These are phyloP conservation scores for Aspergillus sp. DNA, from an alignment of 2,329 filamentous ascomycete genomes.

Conservation along the genomic window DNA sequence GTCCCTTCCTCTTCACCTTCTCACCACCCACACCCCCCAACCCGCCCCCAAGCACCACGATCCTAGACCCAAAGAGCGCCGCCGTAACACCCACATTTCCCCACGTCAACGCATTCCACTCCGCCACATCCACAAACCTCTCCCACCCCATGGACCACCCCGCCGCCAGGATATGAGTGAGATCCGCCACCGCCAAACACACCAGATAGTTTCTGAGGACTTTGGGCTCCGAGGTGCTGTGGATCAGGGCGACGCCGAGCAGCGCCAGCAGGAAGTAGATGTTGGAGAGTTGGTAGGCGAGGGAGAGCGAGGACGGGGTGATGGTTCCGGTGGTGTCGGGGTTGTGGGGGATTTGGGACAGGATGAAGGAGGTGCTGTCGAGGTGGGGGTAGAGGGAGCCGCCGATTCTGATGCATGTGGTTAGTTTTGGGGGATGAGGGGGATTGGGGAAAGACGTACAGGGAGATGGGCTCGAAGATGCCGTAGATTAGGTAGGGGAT, in stretches of 20 bases:
- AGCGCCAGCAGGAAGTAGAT: slow-evolving; percentile 67
- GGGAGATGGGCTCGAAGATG: slow-evolving; percentile 66
- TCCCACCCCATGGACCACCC: slow-evolving; percentile 60
- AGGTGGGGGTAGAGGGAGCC: slow-evolving; percentile 61
- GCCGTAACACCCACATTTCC: slow-evolving; percentile 69
- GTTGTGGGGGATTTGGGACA: slow-evolving; percentile 57
- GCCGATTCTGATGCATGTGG: slow-evolving; percentile 51
- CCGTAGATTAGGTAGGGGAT: slow-evolving; percentile 69
- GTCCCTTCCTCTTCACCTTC: not conserved
- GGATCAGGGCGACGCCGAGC: slow-evolving; percentile 64
- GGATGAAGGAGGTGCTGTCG: slow-evolving; percentile 63
- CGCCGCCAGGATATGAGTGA: slow-evolving; percentile 67
- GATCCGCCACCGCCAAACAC: slow-evolving; percentile 64
- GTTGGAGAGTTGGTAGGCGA: slow-evolving; percentile 70
- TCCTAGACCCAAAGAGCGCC: slow-evolving; percentile 57
- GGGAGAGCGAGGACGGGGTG: slow-evolving; percentile 50
- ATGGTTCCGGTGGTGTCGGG: slow-evolving; percentile 30
- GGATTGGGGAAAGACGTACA: slow-evolving; percentile 51
- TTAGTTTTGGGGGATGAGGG: slow-evolving; percentile 14
- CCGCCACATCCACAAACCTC: slow-evolving; percentile 53
- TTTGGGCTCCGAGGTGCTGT: slow-evolving; percentile 63
- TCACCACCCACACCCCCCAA: slow-evolving; percentile 61
- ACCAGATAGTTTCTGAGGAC: slow-evolving; percentile 69
- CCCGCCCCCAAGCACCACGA: slow-evolving; percentile 59
- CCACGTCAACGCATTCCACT: slow-evolving; percentile 72